These are phyloP conservation scores for Anacardium occidentale DNA, from an alignment of 345 rosid species.

Conservation along the genomic window DNA sequence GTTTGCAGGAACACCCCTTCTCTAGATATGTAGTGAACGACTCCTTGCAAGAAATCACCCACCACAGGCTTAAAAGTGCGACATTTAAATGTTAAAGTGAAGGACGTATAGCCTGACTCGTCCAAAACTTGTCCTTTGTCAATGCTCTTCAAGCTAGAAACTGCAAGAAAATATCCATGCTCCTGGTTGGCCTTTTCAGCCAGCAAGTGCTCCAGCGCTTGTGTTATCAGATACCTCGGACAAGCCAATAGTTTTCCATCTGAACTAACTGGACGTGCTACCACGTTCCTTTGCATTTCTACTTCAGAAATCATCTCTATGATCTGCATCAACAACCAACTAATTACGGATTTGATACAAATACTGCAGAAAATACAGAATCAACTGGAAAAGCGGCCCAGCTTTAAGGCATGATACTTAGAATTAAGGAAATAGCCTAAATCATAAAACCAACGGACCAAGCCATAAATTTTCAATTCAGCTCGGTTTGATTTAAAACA, in stretches of 20 bases:
- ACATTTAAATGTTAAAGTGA: conserved; percentile 23
- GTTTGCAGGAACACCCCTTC: conserved; percentile 25
- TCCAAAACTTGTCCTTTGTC: conserved; percentile 3
- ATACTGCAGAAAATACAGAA: not conserved
- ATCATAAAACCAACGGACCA: too few species aligned
- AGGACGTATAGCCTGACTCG: conserved; percentile 8
- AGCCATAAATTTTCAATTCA: too few species aligned
- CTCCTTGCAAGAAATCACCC: conserved; percentile 38
- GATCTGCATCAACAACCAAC: too few species aligned
- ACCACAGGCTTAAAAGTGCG: conserved; percentile 27
- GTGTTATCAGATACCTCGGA: conserved; percentile 15
- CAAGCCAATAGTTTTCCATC: conserved; percentile 14
- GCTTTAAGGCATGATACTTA: not conserved
- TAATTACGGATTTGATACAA: too few species aligned
- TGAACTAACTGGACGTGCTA: conserved; percentile 15
- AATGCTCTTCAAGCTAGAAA: conserved; percentile 34
- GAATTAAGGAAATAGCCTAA: not conserved
- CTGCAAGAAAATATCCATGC: conserved; percentile 35
- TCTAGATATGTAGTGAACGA: conserved; percentile 6
- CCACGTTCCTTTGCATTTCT: conserved; percentile 27
- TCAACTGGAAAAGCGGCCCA: not conserved
- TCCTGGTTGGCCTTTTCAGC: conserved; percentile 28
- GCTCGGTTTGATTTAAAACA: too few species aligned
- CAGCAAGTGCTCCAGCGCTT: conserved; percentile 23
- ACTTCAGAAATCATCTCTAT: conserved; percentile 29